phyloP scores from a whole-genome alignment of 1,284 basidiomycete species.

The Cryptococcus sp. region DNA sequence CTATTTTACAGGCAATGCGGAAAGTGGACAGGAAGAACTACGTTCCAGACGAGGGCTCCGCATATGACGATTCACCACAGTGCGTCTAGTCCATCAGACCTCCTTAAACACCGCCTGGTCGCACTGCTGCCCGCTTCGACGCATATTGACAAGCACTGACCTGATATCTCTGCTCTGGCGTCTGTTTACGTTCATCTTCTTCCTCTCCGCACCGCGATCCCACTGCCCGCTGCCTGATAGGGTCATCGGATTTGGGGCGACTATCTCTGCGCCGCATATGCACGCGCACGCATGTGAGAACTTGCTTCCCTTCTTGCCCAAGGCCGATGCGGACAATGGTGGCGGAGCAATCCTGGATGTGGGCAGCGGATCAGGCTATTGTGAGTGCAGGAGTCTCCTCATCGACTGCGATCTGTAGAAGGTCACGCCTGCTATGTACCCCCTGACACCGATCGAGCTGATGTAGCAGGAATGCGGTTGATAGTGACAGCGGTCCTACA shows the following conservation, averaged over 20 bases:
- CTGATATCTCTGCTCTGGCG: not conserved
- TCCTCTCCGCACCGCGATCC: not conserved
- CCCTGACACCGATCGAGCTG: too few species aligned
- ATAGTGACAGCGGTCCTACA: slow-evolving; percentile 67
- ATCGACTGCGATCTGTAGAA: not conserved
- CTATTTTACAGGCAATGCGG: slow-evolving; percentile 42
- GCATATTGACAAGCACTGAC: not conserved
- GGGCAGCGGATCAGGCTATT: slow-evolving; percentile 63
- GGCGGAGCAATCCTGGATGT: slow-evolving; percentile 47
- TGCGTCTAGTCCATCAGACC: slow-evolving; percentile 19
- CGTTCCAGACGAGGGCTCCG: slow-evolving; percentile 27
- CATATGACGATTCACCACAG: slow-evolving; percentile 53
- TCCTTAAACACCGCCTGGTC: too few species aligned
- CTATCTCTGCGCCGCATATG: slow-evolving; percentile 55
- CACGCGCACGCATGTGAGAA: slow-evolving; percentile 50
- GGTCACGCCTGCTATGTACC: not conserved
- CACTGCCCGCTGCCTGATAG: slow-evolving; percentile 19
- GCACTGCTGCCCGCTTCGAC: not conserved
- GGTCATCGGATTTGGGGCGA: slow-evolving; percentile 51
- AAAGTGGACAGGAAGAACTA: slow-evolving; percentile 50
- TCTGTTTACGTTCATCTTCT: not conserved
- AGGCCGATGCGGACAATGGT: slow-evolving; percentile 11
- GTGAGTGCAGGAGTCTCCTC: slow-evolving; percentile 54
- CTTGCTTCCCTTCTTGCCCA: slow-evolving; percentile 34
- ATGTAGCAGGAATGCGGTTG: not conserved